Base-by-base conservation (phyloP, 2,329 filamentous ascomycete species). In the Claviceps capensis region DNA sequence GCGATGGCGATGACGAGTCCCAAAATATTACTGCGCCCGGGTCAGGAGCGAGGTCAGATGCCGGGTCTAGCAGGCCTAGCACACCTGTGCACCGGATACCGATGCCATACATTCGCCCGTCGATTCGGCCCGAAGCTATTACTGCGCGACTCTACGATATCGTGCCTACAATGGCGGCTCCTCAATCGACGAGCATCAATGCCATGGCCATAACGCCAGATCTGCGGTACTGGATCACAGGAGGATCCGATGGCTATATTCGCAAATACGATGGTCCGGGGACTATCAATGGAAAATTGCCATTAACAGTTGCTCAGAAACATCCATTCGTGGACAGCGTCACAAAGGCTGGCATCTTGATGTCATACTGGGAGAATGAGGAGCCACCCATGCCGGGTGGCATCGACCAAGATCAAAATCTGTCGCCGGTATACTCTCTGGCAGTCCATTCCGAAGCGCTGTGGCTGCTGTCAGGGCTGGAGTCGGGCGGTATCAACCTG, bases 321-420 rank as follows among this genome's bases (percentile, higher is more conserved):
- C 93, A 98, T 64, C 93, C 93, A 0, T 98, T 97, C 61, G 93
- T 98, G 42, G 93, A 98, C 65, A 95, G 88, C 60, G 93, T 98
- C 44, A 88, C 88, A 52, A 98, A 98, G 68, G 90, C 91, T 2
- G 93, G 90, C 1, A 87, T 95, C 5, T 71, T 97, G 48, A 83
- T 96, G 78, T 95, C 87, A 49, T 98, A 98, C 67, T 98, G 93
- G 93, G 93, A 96, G 67, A 98, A 97, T 61, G 90, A 96, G 65
- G 91, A 98, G 63, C 79, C 81, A 2, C 58, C 69, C 2, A 64
- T 62, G 1, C 65, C 69, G 0, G 66, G 68, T 4, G 67, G 70
- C 38, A 66, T 72, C 14, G 71, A 73, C 13, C 71, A 85, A 47
- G 83, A 87, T 3, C 70, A 79, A 23, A 69, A 78, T 5, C 69